Conservation (phyloP, 805 yeast genomes). For the Saturnispora saitoi region DNA sequence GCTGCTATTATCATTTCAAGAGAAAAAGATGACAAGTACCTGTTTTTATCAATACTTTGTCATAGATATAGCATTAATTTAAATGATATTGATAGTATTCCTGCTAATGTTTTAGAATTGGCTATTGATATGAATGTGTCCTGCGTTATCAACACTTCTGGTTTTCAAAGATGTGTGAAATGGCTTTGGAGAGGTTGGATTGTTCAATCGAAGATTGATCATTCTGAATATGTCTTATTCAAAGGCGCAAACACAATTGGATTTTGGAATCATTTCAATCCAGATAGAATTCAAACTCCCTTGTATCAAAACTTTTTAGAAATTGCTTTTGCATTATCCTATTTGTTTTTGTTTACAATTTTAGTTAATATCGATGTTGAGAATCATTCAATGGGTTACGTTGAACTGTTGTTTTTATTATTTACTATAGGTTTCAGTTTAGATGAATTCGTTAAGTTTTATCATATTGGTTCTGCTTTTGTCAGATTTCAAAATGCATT, state of each 20-base stretch:
- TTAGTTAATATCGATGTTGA: slow-evolving; percentile 52
- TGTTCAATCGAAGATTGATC: slow-evolving; percentile 61
- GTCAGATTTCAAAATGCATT: slow-evolving; percentile 73
- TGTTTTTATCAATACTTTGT: slow-evolving; percentile 69
- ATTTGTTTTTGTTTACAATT: slow-evolving; percentile 51
- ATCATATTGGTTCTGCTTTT: slow-evolving; percentile 67
- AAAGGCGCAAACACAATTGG: slow-evolving; percentile 47
- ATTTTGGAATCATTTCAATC: slow-evolving; percentile 60
- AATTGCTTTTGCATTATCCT: slow-evolving; percentile 56
- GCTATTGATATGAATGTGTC: slow-evolving; percentile 83
- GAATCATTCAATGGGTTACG: slow-evolving; percentile 28
- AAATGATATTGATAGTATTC: slow-evolving; percentile 51
- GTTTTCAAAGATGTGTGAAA: slow-evolving; percentile 76
- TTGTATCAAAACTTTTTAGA: slow-evolving; percentile 70
- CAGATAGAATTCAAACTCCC: slow-evolving; percentile 80
- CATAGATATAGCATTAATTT: slow-evolving; percentile 63
- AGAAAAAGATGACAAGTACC: slow-evolving; percentile 47
- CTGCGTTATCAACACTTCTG: slow-evolving; percentile 66
- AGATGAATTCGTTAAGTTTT: slow-evolving; percentile 64
- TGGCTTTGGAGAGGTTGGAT: slow-evolving; percentile 97
- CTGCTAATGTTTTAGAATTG: slow-evolving; percentile 70
- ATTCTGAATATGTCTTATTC: slow-evolving; percentile 59
- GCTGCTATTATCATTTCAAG: slow-evolving; percentile 64
- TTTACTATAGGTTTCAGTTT: slow-evolving; percentile 58
- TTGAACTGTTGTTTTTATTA: slow-evolving; percentile 51